Evolutionary conservation across 768 basidiomycete genomes (phyloP), one percentile per base, ranked within the genome.

Genomic region (Krasilnikovozyma curviuscula): DNA sequence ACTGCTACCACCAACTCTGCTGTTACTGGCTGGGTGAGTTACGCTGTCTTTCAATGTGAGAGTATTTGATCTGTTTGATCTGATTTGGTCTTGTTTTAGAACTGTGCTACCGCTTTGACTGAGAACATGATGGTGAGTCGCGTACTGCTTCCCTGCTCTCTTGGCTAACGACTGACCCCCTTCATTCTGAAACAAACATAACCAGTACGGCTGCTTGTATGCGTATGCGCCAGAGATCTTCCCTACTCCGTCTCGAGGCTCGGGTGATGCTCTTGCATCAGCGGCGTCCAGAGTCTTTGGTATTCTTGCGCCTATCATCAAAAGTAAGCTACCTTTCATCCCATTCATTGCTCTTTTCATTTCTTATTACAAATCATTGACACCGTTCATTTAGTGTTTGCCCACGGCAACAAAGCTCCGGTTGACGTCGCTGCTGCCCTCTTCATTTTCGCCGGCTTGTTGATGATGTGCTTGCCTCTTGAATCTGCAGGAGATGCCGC

Each of bases 181-280:
- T 64, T 61, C 61, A 40, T 32, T 13, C 32, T 55, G 35, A 40
- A 48, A 12, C 45, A 49, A 30, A 55, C 48, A 40, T 16, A 48
- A 18, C 30, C 47, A 33, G 41, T 40, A 73, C 50, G 73, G 71
- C 9, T 67, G 73, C 9, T 63, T 74, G 13, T 76, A 70, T 45
- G 73, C 73, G 1, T 74, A 74, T 54, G 75, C 74, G 7, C 74
- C 74, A 1, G 74, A 76, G 56, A 71, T 73, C 18, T 76, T 76
- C 63, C 71, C 74, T 0, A 71, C 72, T 0, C 70, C 72, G 3
- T 71, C 73, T 53, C 68, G 74, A 50, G 74, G 74, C 3, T 73
- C 73, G 0, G 73, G 72, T 9, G 70, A 73, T 47, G 73, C 73
- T 3, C 68, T 68, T 54, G 70, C 61, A 53, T 67, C 67, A 51